A percentile compares a stretch with the other conserved stretches of the same genome.
Evolutionary conservation across 305 asterid genomes (phyloP).

Genomic region (Rubia occidens): DNA sequence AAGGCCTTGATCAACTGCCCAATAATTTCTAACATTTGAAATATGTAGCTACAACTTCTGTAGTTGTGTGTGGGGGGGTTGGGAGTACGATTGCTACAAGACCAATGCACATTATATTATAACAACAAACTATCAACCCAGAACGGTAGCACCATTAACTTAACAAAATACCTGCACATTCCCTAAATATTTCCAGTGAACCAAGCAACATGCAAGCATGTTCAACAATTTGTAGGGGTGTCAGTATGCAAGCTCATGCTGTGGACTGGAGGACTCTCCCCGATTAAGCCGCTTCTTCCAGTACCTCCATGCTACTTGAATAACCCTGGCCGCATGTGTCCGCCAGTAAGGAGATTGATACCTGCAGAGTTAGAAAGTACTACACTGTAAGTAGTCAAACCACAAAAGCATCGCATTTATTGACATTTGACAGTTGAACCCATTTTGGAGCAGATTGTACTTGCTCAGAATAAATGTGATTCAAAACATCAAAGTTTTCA

Average conservation of each 20-base stretch:
- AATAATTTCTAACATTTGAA: too few relatives aligned
- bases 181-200: neutral
- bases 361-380: slow-evolving; percentile 21
- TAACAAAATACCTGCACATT: neutral
- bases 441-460: too few relatives aligned
- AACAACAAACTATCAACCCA: neutral
- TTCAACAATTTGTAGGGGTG: neutral
- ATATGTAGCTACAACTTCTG: too few relatives aligned
- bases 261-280: too few relatives aligned
- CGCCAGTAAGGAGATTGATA: slow-evolving; percentile 81
- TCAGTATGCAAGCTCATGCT: neutral
- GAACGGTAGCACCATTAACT: neutral
- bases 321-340: slow-evolving; percentile 55
- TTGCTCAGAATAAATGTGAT: too few relatives aligned
- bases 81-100: neutral
- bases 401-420: neutral
- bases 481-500: too few relatives aligned
- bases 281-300: slow-evolving; percentile 54
- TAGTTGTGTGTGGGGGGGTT: too few relatives aligned
- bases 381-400: neutral
- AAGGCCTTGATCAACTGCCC: too few relatives aligned
- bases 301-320: slow-evolving; percentile 81
- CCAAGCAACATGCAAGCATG: slow-evolving; percentile 5
- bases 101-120: neutral
- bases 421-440: too few relatives aligned